A percentile compares a stretch with the other conserved stretches of the same genome.
phyloP scores from a whole-genome alignment of 805 yeast genomes.

The Kodamaea hsintzibuensis region DNA sequence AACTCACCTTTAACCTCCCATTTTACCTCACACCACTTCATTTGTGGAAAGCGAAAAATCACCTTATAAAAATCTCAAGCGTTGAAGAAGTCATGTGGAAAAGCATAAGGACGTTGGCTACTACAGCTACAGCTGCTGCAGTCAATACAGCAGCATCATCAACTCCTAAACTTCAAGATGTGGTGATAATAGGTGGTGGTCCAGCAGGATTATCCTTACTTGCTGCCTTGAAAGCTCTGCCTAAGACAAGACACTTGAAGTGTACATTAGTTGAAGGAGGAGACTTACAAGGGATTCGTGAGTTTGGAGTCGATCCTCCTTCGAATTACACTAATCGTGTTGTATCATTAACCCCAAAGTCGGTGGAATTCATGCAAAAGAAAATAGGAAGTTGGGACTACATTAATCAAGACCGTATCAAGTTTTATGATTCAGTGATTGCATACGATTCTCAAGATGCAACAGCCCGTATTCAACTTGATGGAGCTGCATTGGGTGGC shows the following conservation, averaged over 20 bases:
- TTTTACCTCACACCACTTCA: background rate
- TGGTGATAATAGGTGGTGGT: conserved; percentile 93
- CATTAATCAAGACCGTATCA: conserved; percentile 68
- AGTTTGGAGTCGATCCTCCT: conserved; percentile 47
- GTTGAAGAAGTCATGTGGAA: background rate
- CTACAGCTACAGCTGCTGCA: background rate
- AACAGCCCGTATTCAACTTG: conserved; percentile 70
- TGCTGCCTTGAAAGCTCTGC: conserved; percentile 73
- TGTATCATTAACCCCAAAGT: conserved; percentile 81
- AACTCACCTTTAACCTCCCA: background rate
- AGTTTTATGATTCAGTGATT: conserved; percentile 75
- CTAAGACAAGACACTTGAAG: conserved; percentile 55
- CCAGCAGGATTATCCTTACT: conserved; percentile 93
- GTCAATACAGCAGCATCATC: background rate
- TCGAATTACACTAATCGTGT: conserved; percentile 73
- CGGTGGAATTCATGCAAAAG: conserved; percentile 59
- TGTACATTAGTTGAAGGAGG: conserved; percentile 77
- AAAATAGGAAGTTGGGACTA: conserved; percentile 76
- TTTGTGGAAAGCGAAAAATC: background rate
- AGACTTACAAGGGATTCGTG: conserved; percentile 51
- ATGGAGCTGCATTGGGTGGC: conserved; percentile 47
- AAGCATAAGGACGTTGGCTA: background rate
- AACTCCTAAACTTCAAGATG: conserved; percentile 48
- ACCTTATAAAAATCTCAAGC: background rate
- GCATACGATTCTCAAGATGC: conserved; percentile 81